Conservation (phyloP, 164 flowering plant genomes). For the Warburgia ugandensis region DNA sequence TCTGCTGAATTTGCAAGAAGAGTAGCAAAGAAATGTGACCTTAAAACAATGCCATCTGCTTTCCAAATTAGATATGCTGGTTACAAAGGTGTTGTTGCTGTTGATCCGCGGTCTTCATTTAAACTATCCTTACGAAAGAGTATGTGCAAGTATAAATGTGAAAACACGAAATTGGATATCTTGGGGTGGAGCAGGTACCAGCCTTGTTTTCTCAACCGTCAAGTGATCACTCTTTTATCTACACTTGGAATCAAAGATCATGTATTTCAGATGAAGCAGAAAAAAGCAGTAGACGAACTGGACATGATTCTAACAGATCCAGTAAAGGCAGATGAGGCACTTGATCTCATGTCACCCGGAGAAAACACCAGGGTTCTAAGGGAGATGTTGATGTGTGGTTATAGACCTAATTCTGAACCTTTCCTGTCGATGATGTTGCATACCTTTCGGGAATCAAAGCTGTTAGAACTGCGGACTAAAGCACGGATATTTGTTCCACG, state of each 20-base stretch:
- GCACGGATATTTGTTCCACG: constrained; percentile 57
- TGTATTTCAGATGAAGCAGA: constrained; percentile 64
- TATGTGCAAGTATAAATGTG: constrained; percentile 68
- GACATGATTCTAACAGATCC: constrained; percentile 54
- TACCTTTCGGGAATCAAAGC: constrained; percentile 55
- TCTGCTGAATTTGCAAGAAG: constrained; percentile 57
- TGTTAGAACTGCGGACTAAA: constrained; percentile 54
- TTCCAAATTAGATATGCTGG: constrained; percentile 88
- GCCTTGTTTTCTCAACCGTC: constrained; percentile 84
- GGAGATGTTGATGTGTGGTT: constrained; percentile 78
- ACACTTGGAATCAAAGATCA: constrained; percentile 70
- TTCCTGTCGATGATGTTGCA: constrained; percentile 87
- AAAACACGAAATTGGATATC: constrained; percentile 59
- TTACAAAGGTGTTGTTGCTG: constrained; percentile 89
- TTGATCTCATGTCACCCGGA: constrained; percentile 67
- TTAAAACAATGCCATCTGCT: constrained; percentile 54
- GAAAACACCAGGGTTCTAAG: constrained; percentile 57
- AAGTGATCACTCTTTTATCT: constrained; percentile 71
- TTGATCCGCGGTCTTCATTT: constrained; percentile 49
- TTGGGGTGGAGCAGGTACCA: constrained; percentile 66
- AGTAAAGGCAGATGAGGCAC: constrained; percentile 49
- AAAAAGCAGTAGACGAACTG: constrained; percentile 50
- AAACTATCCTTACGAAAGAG: constrained; percentile 66
- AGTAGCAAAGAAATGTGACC: constrained; percentile 69
- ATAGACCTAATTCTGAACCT: constrained; percentile 71